Evolutionary conservation across 495 filamentous ascomycete species (phyloP), one percentile per base, ranked within the genome.

Genomic region (Jackrogersella multiformis): DNA sequence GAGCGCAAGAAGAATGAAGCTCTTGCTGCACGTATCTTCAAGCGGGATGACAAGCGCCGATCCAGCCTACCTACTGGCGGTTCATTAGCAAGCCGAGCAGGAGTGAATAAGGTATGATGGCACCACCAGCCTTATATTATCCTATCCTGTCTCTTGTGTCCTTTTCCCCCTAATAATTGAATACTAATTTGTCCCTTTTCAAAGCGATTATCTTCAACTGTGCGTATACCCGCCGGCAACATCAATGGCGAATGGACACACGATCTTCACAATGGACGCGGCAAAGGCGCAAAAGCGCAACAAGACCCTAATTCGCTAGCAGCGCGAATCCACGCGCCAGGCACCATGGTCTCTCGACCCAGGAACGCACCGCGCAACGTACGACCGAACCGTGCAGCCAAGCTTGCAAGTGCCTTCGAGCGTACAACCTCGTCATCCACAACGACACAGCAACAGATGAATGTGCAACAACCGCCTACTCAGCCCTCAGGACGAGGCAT

Each of bases 51-150:
- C 34, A 24, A 62, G 10, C 83, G 90, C 61, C 83, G 86, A 62
- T 70, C 82, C 0, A 89, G 84, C 74, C 84, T 87, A 8, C 83
- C 87, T 5, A 76, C 80, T 23, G 69, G 68, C 49, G 82, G 84
- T 48, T 83, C 86, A 53, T 82, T 95, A 34, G 90, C 92, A 59
- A 92, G 90, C 72, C 84, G 92, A 74, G 87, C 89, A n/a, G 90
- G 88, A 44, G 81, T 91, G 20, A 83, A 85, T 41, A 92, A 93
- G 87, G 89, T 92, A 78, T 61, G 57, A 56, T 24, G 41, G 26
- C 28, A 23, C 6, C 42, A 32, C 21, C 49, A 44, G 51, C 71
- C 56, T n/a, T 44, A 53, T 51, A n/a, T 42, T 18, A 12, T n/a
- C 10, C 54, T 44, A 7, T n/a, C 41, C 21, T 7, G 16, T 16